These are phyloP conservation scores for Ophiostoma angusticollis DNA, from an alignment of 2,329 filamentous ascomycete genomes.

Conservation along the genomic window DNA sequence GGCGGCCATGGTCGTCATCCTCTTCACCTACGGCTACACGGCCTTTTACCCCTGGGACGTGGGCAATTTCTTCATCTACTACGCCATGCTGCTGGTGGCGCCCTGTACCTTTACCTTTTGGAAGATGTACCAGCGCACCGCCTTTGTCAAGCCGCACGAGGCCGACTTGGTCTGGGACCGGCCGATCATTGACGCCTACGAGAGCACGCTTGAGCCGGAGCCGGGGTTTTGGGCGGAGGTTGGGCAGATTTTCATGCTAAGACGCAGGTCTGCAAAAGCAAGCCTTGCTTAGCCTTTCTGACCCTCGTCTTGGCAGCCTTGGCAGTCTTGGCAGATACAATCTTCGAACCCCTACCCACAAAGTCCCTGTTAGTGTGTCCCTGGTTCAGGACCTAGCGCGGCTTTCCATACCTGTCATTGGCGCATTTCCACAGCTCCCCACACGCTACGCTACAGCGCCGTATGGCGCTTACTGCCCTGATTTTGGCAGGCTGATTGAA, in stretches of 20 bases:
- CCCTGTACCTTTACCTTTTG: conserved; percentile 42
- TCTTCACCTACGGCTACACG: conserved; percentile 37
- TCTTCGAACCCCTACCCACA: too few species aligned
- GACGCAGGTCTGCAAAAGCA: not conserved
- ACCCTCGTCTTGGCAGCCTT: not conserved
- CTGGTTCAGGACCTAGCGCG: too few species aligned
- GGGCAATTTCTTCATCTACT: conserved; percentile 36
- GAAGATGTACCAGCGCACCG: conserved; percentile 50
- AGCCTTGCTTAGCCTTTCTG: too few species aligned
- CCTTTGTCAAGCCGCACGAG: conserved; percentile 15
- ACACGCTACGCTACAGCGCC: not conserved
- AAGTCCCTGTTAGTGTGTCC: too few species aligned
- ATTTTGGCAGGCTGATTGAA: not conserved
- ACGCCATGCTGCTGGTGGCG: conserved; percentile 42
- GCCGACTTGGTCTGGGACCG: conserved; percentile 16
- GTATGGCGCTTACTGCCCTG: not conserved
- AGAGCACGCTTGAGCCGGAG: not conserved
- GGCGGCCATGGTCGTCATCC: not conserved
- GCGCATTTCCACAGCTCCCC: not conserved
- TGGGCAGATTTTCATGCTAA: not conserved
- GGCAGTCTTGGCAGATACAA: too few species aligned
- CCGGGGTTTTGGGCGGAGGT: not conserved
- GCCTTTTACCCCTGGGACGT: conserved; percentile 33
- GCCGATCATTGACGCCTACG: conserved; percentile 27
- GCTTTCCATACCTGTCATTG: too few species aligned